phyloP scores from a whole-genome alignment of 2,329 filamentous ascomycete genomes.

The Penicillium polonicum region DNA sequence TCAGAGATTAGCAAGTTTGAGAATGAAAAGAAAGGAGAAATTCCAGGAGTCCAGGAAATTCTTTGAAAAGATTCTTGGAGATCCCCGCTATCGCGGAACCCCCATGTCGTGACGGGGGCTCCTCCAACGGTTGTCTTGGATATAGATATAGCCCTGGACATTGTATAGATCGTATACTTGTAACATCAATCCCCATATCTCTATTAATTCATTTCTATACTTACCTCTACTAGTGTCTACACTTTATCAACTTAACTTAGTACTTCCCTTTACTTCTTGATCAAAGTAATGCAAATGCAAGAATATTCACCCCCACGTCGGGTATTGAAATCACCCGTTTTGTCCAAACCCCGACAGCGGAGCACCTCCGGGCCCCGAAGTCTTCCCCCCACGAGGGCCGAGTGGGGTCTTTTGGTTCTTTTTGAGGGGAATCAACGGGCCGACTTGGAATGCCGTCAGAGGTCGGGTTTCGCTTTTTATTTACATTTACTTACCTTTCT shows the following conservation, averaged over 20 bases:
- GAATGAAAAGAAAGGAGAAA: not conserved
- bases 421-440: constrained; percentile 9
- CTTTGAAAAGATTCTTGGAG: not conserved
- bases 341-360: constrained; percentile 22
- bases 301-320: constrained; percentile 9
- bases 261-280: too few species aligned
- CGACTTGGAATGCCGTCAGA: constrained; percentile 11
- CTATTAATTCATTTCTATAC: not conserved
- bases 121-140: not conserved
- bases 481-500: not conserved
- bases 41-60: not conserved
- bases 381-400: constrained; percentile 13
- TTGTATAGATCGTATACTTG: not conserved
- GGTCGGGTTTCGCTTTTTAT: not conserved
- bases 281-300: not conserved
- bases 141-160: not conserved
- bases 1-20: not conserved
- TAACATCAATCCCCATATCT: not conserved
- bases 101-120: constrained; percentile 5
- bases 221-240: not conserved
- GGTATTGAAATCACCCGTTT: constrained; percentile 15
- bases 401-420: constrained; percentile 2
- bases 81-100: constrained; percentile 6
- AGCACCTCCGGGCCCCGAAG: constrained; percentile 21
- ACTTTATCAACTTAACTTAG: not conserved